phyloP scores from a whole-genome alignment of 345 rosid species.

The Cochlearia excelsa region DNA sequence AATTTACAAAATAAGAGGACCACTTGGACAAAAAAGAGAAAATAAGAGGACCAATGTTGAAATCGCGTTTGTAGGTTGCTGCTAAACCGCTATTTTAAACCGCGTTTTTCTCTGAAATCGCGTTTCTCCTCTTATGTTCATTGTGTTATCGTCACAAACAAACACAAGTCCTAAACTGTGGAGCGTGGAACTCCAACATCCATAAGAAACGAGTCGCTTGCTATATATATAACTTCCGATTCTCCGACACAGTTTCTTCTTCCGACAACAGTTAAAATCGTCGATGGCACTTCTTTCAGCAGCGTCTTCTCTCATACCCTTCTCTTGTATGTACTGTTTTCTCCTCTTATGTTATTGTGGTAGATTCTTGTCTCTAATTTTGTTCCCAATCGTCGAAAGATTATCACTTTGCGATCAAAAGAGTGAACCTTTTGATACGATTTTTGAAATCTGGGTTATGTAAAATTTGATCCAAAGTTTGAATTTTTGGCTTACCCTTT shows the following conservation, averaged over 20 bases:
- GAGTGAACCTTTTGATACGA: slow-evolving; percentile 8
- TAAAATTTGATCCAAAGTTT: no score
- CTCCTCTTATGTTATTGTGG: not conserved
- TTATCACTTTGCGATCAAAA: slow-evolving; percentile 5
- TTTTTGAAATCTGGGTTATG: slow-evolving; percentile 7
- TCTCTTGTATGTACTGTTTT: slow-evolving; percentile 21
- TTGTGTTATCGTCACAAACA: not conserved
- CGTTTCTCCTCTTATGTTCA: not conserved
- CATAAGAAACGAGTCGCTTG: slow-evolving; percentile 28
- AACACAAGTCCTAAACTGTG: not conserved
- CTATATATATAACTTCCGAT: not conserved
- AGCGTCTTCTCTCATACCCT: slow-evolving; percentile 30
- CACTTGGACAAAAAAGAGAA: no score
- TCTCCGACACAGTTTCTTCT: slow-evolving; percentile 18
- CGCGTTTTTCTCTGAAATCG: not conserved
- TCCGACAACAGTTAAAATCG: not conserved
- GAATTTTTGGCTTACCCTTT: not conserved
- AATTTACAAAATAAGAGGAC: no score
- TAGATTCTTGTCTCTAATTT: slow-evolving; percentile 6
- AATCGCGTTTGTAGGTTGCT: no score
- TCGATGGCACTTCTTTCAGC: slow-evolving; percentile 30
- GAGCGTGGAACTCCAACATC: slow-evolving; percentile 33
- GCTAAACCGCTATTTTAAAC: not conserved
- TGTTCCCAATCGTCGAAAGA: not conserved
- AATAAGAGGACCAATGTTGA: no score